Evolutionary conservation across 345 rosid species (phyloP), one percentile per base, ranked within the genome.

Genomic region (Moricandia moricandioides): DNA sequence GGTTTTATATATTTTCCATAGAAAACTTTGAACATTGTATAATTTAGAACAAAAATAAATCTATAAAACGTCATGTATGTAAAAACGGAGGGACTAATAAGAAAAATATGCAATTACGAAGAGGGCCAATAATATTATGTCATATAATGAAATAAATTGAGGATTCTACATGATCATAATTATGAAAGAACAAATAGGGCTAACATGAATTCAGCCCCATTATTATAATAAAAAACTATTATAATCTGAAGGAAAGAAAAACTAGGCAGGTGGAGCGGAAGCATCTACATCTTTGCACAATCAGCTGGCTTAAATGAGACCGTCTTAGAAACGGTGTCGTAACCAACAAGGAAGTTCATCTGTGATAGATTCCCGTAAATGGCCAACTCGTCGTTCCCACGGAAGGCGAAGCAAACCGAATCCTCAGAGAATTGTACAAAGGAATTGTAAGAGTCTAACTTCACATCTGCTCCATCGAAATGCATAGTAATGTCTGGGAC

Each of bases 261-360:
- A 21, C 24, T 21, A 21, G 24, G 24, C 24, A 21, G 24, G 24
- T 21, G 24, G 24, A 2, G 24, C 1, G 24, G 5, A 39, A 10
- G n/a, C 49, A 43, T 5, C 63, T 67, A 78, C 72, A 55, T 62
- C 4, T 79, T 72, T 55, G 83, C 47, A 66, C 88, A 89, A 33
- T 88, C 85, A 0, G 86, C 34, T 0, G 71, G 83, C 78, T 83
- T 81, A 30, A 91, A 84, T 0, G 92, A 87, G 26, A 87, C 62
- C 1, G 61, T 80, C 21, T 51, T 27, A 21, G 37, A 10, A 29
- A 59, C 74, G 4, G 62, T 26, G 37, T 91, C 85, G 75, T 84
- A 91, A 6, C 86, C 90, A 3, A 89, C 65, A 73, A 84, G 77
- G 75, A 82, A 84, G 24, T 21, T 21, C 24, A 21, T 21, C 24